Evolutionary conservation across 495 filamentous ascomycete species (phyloP).

Genomic region (Talaromyces proteolyticus): DNA sequence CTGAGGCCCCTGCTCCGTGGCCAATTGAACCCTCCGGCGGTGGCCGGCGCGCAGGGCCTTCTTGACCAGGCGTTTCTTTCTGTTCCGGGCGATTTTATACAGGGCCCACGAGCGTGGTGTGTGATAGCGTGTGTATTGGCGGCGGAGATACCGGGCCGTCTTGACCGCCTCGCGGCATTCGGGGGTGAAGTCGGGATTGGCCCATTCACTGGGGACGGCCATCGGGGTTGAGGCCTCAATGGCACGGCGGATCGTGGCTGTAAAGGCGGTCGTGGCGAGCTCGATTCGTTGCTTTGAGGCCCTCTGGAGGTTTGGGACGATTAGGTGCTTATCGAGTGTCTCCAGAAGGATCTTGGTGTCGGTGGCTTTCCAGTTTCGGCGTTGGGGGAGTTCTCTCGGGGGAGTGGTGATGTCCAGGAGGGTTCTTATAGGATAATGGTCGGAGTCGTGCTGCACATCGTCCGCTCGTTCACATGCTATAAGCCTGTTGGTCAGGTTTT

Average conservation of each 20-base stretch:
- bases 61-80: slow-evolving; percentile 7
- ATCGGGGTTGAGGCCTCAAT: slow-evolving; percentile 7
- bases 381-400: not conserved
- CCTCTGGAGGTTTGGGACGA: not conserved
- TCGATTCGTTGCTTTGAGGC: not conserved
- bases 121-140: not conserved
- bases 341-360: slow-evolving; percentile 7
- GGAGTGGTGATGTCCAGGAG: slow-evolving; percentile 8
- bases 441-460: slow-evolving; percentile 3
- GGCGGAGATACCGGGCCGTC: not conserved
- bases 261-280: not conserved
- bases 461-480: not conserved
- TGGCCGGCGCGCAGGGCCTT: not conserved
- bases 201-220: slow-evolving; percentile 4
- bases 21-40: slow-evolving; percentile 6
- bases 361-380: slow-evolving; percentile 12
- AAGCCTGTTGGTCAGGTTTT: not conserved
- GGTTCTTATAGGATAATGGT: slow-evolving; percentile 10
- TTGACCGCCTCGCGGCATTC: slow-evolving; percentile 11
- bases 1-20: slow-evolving; percentile 5
- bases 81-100: slow-evolving; percentile 5
- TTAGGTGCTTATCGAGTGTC: not conserved
- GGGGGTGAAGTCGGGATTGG: slow-evolving; percentile 5
- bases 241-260: not conserved
- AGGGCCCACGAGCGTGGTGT: slow-evolving; percentile 2